A percentile compares a stretch with the other conserved stretches of the same genome.
Conservation (phyloP, 129 eudicot genomes). For the Centrapalus pauciflorus region DNA sequence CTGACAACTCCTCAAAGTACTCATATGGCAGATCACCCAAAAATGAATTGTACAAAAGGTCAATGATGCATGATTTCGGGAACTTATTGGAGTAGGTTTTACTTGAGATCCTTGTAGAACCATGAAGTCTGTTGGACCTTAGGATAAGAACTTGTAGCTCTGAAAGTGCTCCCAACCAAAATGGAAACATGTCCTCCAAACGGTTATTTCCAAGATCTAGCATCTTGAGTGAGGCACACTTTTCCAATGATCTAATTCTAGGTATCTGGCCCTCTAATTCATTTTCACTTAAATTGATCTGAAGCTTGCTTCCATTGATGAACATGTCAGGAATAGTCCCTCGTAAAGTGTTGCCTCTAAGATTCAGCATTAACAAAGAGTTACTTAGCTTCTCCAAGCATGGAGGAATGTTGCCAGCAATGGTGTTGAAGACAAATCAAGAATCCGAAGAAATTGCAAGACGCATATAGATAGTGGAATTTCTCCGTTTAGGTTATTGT, state of each 20-base stretch:
- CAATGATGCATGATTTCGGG: conserved; percentile 17
- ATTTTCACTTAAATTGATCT: conserved; percentile 15
- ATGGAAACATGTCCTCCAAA: conserved; percentile 20
- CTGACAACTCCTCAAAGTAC: conserved; percentile 1
- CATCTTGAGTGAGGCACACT: conserved; percentile 13
- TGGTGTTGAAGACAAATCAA: conserved; percentile 28
- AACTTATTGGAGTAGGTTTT: neutral
- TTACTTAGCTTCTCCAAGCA: conserved; percentile 17
- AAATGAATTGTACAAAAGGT: conserved; percentile 24
- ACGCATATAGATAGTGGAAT: conserved; percentile 18
- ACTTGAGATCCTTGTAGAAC: neutral
- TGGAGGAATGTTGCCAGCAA: conserved; percentile 26
- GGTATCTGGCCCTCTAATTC: conserved; percentile 19
- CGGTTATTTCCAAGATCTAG: conserved; percentile 24
- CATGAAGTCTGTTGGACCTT: conserved; percentile 21
- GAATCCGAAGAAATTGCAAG: neutral
- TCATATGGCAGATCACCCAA: conserved; percentile 5
- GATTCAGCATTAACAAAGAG: conserved; percentile 9
- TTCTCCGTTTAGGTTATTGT: conserved; percentile 13
- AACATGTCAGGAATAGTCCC: conserved; percentile 25
- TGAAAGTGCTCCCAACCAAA: conserved; percentile 16
- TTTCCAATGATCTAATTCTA: conserved; percentile 15
- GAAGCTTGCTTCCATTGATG: neutral
- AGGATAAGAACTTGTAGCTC: conserved; percentile 24
- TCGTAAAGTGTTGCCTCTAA: conserved; percentile 16